Base-by-base conservation (phyloP, 345 rosid species). In the Sonneratia alba region DNA sequence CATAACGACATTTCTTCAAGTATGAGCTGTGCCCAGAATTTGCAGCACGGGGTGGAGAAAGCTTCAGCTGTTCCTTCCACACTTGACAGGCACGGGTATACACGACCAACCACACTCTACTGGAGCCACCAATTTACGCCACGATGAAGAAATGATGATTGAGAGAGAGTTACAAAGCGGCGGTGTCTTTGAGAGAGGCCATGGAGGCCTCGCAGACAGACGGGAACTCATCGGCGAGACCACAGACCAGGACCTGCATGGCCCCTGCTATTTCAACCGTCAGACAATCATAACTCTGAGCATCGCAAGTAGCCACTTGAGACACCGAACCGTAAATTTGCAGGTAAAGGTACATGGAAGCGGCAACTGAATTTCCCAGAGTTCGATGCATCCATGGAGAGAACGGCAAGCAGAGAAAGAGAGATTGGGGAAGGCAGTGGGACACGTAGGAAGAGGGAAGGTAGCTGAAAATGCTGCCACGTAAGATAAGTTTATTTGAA, bases 201-300 rank as follows among this genome's bases (percentile, higher is more conserved):
- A 88, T 87, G 76, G 98, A 88, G 32, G 97, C 92, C 80, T 85
- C 85, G 74, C 86, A 81, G 43, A 88, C 97, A 59, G 80, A 62
- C n/a, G 82, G 71, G 40, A 97, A 89, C 53, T 94, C 98, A 89
- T 94, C 98, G 7, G 96, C 85, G 15, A 87, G 88, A 36, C 94
- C 88, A 3, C 93, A 86, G 6, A 91, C 97, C 64, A 94, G 75
- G 48, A 91, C 87, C 80, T 89, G 96, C 73, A 91, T 87, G 27
- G 93, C 98, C 78, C 89, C 98, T 94, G 92, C 79, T 61, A 70
- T 64, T 48, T 43, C 64, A 22, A 24, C 64, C 11, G 24, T 59
- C 36, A 59, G 48, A 38, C 55, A 53, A 56, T 27, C 6, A 0
- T 0, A 64, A 45, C 22, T 22, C 22, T 38, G 59, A 67, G 10